Evolutionary conservation across 495 filamentous ascomycete genomes (phyloP), one percentile per base, ranked within the genome.

Genomic region (Talaromyces liani): DNA sequence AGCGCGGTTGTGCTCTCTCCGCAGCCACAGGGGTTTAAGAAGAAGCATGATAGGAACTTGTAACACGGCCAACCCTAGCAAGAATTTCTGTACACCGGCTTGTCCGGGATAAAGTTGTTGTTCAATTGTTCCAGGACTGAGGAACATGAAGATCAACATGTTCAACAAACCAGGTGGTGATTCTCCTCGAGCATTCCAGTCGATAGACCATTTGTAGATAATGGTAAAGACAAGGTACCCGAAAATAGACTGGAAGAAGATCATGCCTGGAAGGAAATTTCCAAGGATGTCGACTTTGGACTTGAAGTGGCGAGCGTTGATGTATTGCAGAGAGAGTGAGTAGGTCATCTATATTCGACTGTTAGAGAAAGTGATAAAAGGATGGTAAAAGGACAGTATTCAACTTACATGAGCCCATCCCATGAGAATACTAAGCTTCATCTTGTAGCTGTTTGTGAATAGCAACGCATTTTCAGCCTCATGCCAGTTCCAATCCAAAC

Each of bases 81-180:
- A 79, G 36, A 88, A 69, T 20, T 90, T 75, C 73, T 99, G 94
- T 3, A 99, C 81, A 0, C 64, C 65, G 6, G 73, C 78, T 73
- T 99, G 94, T 60, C 91, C 91, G 20, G 73, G 73, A 70, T 94
- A 99, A 6, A 99, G 82, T 16, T 76, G 72, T 18, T 66, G 56
- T 51, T 88, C 84, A 55, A 98, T 78, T 0, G 72, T 88, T 25
- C 91, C 91, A 5, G 94, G 94, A 60, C 86, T 85, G 59, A 99
- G 79, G 80, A 99, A 98, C 94, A 99, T 99, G 84, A 96, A 96
- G 71, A 99, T 99, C 67, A 99, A 82, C 92, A 97, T 97, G 83
- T 99, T 99, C 63, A 99, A 78, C 27, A 99, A 80, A 67, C 91
- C 89, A 0, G 94, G 94, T 3, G 95, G 91, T 31, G 82, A 78